Evolutionary conservation across 2,329 filamentous ascomycete genomes (phyloP).

Genomic region (Bretziella fagacearum): DNA sequence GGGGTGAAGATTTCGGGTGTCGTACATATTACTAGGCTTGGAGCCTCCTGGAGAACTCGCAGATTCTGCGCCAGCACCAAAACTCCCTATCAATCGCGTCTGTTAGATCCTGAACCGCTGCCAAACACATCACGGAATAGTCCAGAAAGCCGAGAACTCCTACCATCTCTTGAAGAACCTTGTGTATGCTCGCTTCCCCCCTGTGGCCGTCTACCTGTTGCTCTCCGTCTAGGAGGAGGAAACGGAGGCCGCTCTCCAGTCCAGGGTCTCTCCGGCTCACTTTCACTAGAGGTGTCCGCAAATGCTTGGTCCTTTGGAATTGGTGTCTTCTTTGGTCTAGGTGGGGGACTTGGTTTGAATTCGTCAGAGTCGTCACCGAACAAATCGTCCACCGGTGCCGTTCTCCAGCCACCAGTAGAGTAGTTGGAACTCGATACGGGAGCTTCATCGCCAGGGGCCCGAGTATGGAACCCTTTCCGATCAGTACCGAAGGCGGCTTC

Average conservation of each 20-base stretch:
- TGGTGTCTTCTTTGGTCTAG: slow-evolving; percentile 1
- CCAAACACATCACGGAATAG: slow-evolving; percentile 6
- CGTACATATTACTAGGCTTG: slow-evolving; percentile 6
- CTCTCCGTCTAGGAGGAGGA: slow-evolving; percentile 3
- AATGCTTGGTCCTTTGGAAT: slow-evolving; percentile 11
- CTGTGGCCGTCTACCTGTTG: slow-evolving; percentile 1
- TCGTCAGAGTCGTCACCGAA: slow-evolving; percentile 4
- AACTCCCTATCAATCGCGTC: slow-evolving; percentile 4
- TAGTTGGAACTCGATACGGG: slow-evolving; percentile 35
- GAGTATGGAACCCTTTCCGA: slow-evolving; percentile 33
- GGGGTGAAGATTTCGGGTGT: too few species aligned
- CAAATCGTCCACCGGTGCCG: slow-evolving; percentile 4
- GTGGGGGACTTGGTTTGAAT: slow-evolving; percentile 6
- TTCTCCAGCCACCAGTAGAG: slow-evolving; percentile 22
- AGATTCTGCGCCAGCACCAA: not conserved
- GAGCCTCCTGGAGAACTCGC: not conserved
- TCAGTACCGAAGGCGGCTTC: slow-evolving; percentile 36
- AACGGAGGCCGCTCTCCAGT: slow-evolving; percentile 2
- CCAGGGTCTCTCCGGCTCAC: slow-evolving; percentile 1
- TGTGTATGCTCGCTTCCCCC: not conserved
- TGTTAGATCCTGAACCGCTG: slow-evolving; percentile 5
- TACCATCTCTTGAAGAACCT: slow-evolving; percentile 4
- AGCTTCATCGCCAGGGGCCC: slow-evolving; percentile 37
- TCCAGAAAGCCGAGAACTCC: slow-evolving; percentile 4
- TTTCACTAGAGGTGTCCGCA: slow-evolving; percentile 12